These are phyloP conservation scores for Carex parvula DNA, from an alignment of 176 grass and related monocot species.

Conservation along the genomic window DNA sequence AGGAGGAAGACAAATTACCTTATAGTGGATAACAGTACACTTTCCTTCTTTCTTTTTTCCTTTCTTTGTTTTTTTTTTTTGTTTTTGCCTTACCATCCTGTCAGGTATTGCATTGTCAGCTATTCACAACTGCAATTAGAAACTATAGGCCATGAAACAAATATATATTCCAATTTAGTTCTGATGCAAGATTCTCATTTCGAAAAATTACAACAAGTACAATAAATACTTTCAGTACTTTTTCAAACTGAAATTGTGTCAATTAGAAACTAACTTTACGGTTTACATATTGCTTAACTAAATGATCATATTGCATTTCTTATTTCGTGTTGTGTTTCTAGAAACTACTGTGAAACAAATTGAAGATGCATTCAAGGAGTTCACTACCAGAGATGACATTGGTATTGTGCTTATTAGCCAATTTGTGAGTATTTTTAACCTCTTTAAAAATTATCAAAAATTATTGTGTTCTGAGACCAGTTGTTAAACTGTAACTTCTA, in stretches of 20 bases:
- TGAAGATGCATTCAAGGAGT: slow-evolving; percentile 81
- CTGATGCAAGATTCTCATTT: not conserved
- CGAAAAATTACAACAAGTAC: not conserved
- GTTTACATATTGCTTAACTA: not conserved
- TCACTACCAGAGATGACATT: slow-evolving; percentile 67
- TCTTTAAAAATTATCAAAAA: not conserved
- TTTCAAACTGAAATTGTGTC: not conserved
- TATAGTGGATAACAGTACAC: slow-evolving; percentile 68
- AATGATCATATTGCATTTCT: not conserved
- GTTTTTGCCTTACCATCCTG: not conserved
- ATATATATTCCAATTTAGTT: not conserved
- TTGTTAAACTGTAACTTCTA: not conserved
- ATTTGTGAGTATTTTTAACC: slow-evolving; percentile 52
- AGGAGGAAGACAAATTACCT: slow-evolving; percentile 74
- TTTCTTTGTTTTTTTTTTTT: not conserved
- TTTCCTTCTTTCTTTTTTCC: not conserved
- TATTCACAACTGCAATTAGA: not conserved
- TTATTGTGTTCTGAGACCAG: not conserved
- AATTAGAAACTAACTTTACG: not conserved
- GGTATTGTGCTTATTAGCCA: slow-evolving; percentile 83
- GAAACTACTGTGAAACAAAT: slow-evolving; percentile 81
- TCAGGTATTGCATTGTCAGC: not conserved
- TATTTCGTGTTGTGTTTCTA: slow-evolving; percentile 20
- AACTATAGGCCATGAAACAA: not conserved
- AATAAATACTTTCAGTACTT: not conserved